A percentile compares a stretch with the other conserved stretches of the same genome.
Conservation (phyloP, 1,284 basidiomycete species). For the Leccinum fuscescens region DNA sequence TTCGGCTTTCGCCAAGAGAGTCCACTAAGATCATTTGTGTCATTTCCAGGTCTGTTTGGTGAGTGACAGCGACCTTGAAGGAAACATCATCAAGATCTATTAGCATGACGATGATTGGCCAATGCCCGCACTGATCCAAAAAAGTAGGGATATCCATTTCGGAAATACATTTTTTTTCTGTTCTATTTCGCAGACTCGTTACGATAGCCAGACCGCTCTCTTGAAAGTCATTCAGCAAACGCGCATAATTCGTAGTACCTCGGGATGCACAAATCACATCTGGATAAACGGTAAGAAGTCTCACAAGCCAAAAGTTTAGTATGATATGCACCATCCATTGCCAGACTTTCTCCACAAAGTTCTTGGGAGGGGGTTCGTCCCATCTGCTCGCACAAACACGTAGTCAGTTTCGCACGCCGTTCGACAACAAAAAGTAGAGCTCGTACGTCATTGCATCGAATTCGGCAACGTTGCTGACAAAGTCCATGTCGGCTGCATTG, state of each 20-base stretch:
- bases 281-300: background rate
- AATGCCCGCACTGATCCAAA: background rate
- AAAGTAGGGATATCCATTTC: background rate
- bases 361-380: background rate
- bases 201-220: background rate
- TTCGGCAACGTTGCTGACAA: conserved; percentile 49
- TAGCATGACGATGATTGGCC: background rate
- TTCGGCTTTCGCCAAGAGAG: background rate
- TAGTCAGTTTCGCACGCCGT: background rate
- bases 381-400: background rate
- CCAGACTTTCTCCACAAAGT: background rate
- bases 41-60: background rate
- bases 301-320: background rate
- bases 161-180: background rate
- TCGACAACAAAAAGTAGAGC: background rate
- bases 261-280: background rate
- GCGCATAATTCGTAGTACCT: background rate
- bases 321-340: background rate
- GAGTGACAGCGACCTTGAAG: background rate
- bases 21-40: background rate
- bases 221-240: background rate
- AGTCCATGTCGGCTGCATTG: conserved; percentile 55
- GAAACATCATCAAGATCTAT: background rate
- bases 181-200: background rate
- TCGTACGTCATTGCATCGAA: conserved; percentile 47